Base-by-base conservation (phyloP, 768 basidiomycete species). In the Calocera cornea region DNA sequence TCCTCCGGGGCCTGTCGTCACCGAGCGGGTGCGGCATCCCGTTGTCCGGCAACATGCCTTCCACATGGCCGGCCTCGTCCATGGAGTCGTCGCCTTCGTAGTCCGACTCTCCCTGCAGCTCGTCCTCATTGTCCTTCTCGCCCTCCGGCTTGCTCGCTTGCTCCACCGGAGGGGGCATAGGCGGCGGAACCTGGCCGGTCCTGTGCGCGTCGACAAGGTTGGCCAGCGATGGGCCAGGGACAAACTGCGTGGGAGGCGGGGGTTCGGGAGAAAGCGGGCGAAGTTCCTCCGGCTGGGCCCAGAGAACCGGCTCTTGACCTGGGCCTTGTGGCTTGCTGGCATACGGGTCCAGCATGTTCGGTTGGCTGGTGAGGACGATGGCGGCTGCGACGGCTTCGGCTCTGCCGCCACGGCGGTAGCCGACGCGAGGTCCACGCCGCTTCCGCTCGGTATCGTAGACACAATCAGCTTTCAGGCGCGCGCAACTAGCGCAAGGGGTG, bases 331-430 rank as follows among this genome's bases (percentile, higher is more conserved):
- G 19, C 31, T 60, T 60, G 54, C 54, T 60, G 54, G 54, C 54
- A 60, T 60, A 60, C 2, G 54, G 54, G 19, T 29, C 54, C 54
- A 33, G 11, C 54, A 60, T 2, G 54, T 60, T 60, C 27, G 54
- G 54, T 33, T 60, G 27, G 54, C 54, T 60, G 11, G 54, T 60
- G 14, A 60, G 31, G 19, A 60, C 54, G 31, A 60, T 60, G 27
- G 54, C 54, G 11, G 54, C 54, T 33, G 54, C 54, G 24, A 60
- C 54, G 54, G 54, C 54, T 60, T 60, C 54, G 54, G 54, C 54
- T 60, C 31, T 60, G 24, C 54, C 54, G 31, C 54, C 54, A 60
- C 54, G 54, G 54, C 54, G 54, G 54, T 60, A 60, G 54, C 54
- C 54, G 22, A 60, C 54, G 31, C 54, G 54, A 27, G 54, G 54